Percentiles rank a stretch among this genome's conserved stretches.
Evolutionary conservation across 495 filamentous ascomycete genomes (phyloP).

Genomic region (Physcia stellaris): DNA sequence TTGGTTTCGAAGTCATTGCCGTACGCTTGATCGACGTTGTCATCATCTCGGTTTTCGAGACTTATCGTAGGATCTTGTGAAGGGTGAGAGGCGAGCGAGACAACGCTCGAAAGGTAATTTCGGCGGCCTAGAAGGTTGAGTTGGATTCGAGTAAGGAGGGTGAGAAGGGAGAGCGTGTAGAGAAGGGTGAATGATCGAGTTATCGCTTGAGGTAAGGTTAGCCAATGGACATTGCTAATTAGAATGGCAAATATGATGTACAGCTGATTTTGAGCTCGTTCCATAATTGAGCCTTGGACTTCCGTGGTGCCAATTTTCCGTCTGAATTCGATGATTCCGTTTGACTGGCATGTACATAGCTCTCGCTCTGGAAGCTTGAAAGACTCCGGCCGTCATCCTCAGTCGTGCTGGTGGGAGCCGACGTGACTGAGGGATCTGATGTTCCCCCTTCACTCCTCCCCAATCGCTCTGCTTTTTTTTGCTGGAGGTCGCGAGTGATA

Average conservation of each 20-base stretch:
- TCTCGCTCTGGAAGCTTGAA: conserved; percentile 62
- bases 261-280: conserved; percentile 94
- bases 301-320: conserved; percentile 39
- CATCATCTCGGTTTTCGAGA: conserved; percentile 82
- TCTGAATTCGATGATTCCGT: conserved; percentile 35
- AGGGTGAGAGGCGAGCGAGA: conserved; percentile 62
- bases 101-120: conserved; percentile 88
- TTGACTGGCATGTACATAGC: conserved; percentile 69
- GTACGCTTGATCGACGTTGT: conserved; percentile 61
- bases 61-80: conserved; percentile 52
- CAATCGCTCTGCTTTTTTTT: conserved; percentile 72
- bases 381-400: conserved; percentile 75
- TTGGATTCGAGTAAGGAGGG: conserved; percentile 87
- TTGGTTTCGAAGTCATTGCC: conserved; percentile 92
- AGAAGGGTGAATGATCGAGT: conserved; percentile 81
- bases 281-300: conserved; percentile 87
- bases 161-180: conserved; percentile 80
- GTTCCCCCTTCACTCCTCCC: conserved; percentile 42
- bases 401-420: conserved; percentile 60
- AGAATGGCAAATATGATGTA: conserved; percentile 30
- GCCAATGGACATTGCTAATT: background rate
- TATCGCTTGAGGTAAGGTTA: conserved; percentile 48
- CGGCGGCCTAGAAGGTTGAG: conserved; percentile 91
- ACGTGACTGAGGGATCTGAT: conserved; percentile 48
- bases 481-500: conserved; percentile 80